phyloP scores from a whole-genome alignment of 805 yeast genomes.

The Pichia eremophila region DNA sequence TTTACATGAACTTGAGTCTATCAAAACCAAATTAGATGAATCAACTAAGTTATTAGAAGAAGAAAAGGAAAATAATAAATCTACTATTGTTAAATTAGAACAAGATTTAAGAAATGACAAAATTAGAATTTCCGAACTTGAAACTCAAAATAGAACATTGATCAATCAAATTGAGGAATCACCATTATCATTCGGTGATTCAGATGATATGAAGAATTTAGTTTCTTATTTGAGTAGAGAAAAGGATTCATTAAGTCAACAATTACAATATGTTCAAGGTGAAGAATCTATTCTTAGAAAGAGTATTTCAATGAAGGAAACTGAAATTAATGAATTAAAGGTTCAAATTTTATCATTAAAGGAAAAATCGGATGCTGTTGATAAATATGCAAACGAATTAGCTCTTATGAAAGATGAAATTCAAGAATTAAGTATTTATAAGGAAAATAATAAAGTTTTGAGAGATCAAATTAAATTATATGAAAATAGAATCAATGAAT shows the following conservation, averaged over 20 bases:
- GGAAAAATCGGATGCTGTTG: conserved; percentile 15
- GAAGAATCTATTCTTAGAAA: conserved; percentile 48
- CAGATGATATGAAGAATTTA: conserved; percentile 40
- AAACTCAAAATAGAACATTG: conserved; percentile 58
- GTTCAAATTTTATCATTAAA: conserved; percentile 33
- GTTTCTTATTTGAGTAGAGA: conserved; percentile 61
- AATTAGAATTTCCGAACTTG: conserved; percentile 43
- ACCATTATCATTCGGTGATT: conserved; percentile 10
- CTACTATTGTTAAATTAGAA: conserved; percentile 33
- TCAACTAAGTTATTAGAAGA: conserved; percentile 26
- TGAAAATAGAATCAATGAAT: conserved; percentile 7
- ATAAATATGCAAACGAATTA: conserved; percentile 15
- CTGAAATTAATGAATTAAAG: conserved; percentile 45
- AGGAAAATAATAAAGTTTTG: conserved; percentile 21
- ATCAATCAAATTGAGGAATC: conserved; percentile 52
- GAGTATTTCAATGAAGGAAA: conserved; percentile 34
- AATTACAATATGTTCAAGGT: conserved; percentile 40
- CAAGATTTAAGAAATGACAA: conserved; percentile 39
- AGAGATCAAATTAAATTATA: conserved; percentile 15
- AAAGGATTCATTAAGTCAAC: conserved; percentile 59
- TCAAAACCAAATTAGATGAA: conserved; percentile 30
- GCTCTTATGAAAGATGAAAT: conserved; percentile 21
- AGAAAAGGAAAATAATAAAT: conserved; percentile 37
- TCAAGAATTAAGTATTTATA: conserved; percentile 22
- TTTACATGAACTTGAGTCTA: conserved; percentile 22